Conservation (phyloP, 2,329 filamentous ascomycete genomes). For the Fusarium sp. region DNA sequence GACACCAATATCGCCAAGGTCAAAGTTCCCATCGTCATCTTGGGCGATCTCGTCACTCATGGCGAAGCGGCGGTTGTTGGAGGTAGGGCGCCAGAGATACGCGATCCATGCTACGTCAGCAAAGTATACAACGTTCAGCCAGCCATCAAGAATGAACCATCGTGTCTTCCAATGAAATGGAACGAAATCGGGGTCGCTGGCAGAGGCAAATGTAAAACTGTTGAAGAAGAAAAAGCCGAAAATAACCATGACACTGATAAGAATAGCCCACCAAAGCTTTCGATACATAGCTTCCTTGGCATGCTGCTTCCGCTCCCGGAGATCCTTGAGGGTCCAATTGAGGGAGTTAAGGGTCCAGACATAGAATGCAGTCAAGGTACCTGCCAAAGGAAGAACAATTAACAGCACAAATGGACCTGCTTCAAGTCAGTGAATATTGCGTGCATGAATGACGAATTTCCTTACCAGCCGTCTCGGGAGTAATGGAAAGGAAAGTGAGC, state of each 20-base stretch:
- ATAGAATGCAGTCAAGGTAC: slow-evolving; percentile 94
- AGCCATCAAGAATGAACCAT: slow-evolving; percentile 97
- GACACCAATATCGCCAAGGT: slow-evolving; percentile 91
- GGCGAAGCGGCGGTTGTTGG: slow-evolving; percentile 95
- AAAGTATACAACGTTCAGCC: slow-evolving; percentile 96
- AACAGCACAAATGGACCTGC: slow-evolving; percentile 87
- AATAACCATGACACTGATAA: slow-evolving; percentile 91
- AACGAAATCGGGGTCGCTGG: slow-evolving; percentile 86
- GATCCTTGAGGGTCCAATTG: slow-evolving; percentile 93
- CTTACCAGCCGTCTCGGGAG: slow-evolving; percentile 82
- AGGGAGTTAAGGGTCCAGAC: slow-evolving; percentile 98
- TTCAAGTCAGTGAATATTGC: slow-evolving; percentile 34
- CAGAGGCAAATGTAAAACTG: slow-evolving; percentile 91
- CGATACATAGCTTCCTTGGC: slow-evolving; percentile 97
- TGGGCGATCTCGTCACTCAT: slow-evolving; percentile 99
- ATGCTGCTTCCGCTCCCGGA: slow-evolving; percentile 93
- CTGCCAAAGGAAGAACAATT: slow-evolving; percentile 91
- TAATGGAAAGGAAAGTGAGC: slow-evolving; percentile 87
- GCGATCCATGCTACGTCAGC: slow-evolving; percentile 93
- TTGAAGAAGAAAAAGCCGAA: slow-evolving; percentile 99
- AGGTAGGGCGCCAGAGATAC: slow-evolving; percentile 95
- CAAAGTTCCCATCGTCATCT: slow-evolving; percentile 95
- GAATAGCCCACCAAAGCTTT: slow-evolving; percentile 98
- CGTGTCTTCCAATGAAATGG: slow-evolving; percentile 97
- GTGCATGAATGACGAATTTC: neutral